Evolutionary conservation across 257 asterid genomes (phyloP), one percentile per base, ranked within the genome.

Genomic region (Nicotiana noctiflora): DNA sequence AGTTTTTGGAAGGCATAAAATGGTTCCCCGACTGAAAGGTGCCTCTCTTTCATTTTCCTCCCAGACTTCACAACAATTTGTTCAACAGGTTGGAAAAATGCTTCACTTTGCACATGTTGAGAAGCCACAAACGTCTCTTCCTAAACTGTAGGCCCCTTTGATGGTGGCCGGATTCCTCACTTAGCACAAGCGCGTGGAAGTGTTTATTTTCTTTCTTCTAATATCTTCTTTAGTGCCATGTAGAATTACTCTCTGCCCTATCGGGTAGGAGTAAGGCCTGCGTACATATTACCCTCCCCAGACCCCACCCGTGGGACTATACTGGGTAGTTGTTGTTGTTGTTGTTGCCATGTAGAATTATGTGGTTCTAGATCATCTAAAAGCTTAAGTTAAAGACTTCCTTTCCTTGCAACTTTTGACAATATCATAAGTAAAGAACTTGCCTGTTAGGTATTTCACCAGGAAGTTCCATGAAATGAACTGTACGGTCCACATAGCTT

Each of bases 401-500:
- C 63, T 52, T 80, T 8, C 61, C 15, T 72, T n/a, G 3, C 9
- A 66, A 32, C 44, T 14, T 77, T 68, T 56, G 75, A 76, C 63
- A 52, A 21, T 53, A 56, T 19, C 59, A 34, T 19, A 70, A 44
- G 70, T 31, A 51, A 40, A 46, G 77, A 34, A 82, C 86, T 59
- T 63, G 80, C 99, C 99, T 96, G 90, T 92, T 96, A 27, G 92
- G 93, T 66, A 96, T 90, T 84, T 96, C 99, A 84, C 99, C 99
- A 80, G 99, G 99, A 82, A 96, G 97, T 82, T 92, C 99, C 99
- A 94, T 96, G 87, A 96, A 96, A 90, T 91, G 99, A 86, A 96
- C 95, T 61, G 96, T 89, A 70, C 98, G 98, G 51, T 91, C 98
- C 81, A 89, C 91, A 56, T 96, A 96, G 84, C 98, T 94, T 77